Conservation (phyloP, 2,329 filamentous ascomycete genomes). For the Diplodia seriata region DNA sequence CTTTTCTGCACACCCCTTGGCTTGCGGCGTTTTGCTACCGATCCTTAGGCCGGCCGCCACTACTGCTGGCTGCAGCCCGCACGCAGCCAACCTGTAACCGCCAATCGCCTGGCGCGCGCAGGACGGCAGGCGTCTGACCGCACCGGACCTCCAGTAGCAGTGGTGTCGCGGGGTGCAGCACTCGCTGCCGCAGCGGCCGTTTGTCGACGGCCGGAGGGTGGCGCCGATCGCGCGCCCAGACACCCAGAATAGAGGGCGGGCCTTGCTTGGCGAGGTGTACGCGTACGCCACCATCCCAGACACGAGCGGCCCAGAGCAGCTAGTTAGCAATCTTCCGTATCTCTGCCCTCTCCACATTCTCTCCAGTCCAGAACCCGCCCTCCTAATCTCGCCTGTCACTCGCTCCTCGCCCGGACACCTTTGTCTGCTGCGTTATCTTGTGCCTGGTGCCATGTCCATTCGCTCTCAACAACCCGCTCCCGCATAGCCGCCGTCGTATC, state of each 20-base stretch:
- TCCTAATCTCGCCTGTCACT: constrained; percentile 28
- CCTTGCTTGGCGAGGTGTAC: constrained; percentile 25
- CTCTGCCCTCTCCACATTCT: constrained; percentile 31
- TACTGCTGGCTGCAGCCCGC: neutral
- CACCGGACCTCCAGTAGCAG: neutral
- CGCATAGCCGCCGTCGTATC: constrained; percentile 22
- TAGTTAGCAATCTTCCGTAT: constrained; percentile 25
- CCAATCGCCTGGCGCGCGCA: neutral
- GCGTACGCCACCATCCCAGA: constrained; percentile 27
- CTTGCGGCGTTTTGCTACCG: constrained; percentile 14
- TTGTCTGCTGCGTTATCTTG: constrained; percentile 9
- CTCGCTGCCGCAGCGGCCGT: constrained; percentile 21
- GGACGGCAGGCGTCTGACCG: neutral
- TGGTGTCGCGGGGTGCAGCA: constrained; percentile 24
- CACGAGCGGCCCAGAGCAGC: constrained; percentile 18
- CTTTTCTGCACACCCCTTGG: constrained; percentile 21
- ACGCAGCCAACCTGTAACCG: neutral
- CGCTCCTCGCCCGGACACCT: constrained; percentile 11
- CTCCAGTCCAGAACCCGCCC: constrained; percentile 4
- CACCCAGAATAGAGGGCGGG: constrained; percentile 27
- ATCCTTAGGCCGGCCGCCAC: constrained; percentile 4
- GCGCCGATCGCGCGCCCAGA: constrained; percentile 24
- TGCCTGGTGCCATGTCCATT: constrained; percentile 33
- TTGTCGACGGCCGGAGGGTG: constrained; percentile 10
- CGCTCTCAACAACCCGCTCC: constrained; percentile 10